Evolutionary conservation across 257 asterid genomes (phyloP).

Genomic region (Knoxia roxburghii): DNA sequence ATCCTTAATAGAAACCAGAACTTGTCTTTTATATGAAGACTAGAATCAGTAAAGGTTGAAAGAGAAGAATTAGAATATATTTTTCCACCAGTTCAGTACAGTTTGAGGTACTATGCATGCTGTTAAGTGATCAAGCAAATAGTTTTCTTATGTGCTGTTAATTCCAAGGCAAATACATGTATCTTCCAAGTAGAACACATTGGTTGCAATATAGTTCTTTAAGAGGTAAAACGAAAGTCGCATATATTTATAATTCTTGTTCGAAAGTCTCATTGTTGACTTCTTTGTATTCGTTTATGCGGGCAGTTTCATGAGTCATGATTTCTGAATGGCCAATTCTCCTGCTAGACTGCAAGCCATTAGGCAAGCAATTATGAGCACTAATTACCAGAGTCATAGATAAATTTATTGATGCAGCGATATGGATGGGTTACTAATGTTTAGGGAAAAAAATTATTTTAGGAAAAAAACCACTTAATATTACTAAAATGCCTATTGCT

Average conservation of each 20-base stretch:
- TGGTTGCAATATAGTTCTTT: not conserved
- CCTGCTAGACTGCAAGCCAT: not conserved
- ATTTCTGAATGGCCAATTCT: not conserved
- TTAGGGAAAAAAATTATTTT: not conserved
- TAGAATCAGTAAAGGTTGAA: not conserved
- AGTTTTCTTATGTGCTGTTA: not conserved
- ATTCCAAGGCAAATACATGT: not conserved
- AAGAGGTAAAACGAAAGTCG: not conserved
- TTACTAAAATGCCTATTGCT: not conserved
- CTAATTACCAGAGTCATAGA: not conserved
- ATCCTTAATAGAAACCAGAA: not conserved
- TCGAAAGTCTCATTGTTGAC: not conserved
- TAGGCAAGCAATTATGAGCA: not conserved
- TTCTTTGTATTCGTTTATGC: not conserved
- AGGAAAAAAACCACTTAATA: not conserved
- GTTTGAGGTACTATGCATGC: not conserved
- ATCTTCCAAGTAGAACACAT: not conserved
- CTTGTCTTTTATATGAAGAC: not conserved
- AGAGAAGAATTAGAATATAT: not conserved
- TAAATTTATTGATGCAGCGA: not conserved
- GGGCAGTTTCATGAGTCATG: not conserved
- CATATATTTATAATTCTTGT: not conserved
- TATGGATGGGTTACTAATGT: not conserved
- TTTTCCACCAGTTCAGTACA: not conserved
- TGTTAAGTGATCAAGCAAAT: not conserved